Base-by-base conservation (phyloP, 23 red algal genomes). In the Pyropia haitanensis region DNA sequence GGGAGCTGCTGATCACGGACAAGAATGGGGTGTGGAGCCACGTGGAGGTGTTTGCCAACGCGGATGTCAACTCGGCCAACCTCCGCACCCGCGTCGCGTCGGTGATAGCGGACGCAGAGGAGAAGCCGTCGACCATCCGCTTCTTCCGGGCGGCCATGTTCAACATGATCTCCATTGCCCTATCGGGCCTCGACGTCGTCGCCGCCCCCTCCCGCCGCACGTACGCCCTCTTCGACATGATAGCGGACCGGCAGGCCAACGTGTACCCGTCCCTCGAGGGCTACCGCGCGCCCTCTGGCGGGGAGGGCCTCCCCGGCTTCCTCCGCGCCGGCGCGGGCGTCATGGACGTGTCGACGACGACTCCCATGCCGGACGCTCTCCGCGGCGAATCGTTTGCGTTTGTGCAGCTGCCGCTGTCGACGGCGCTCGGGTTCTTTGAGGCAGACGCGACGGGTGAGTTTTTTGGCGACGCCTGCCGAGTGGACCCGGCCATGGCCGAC, bases 81-180 rank as follows among this genome's bases (percentile, higher is more conserved):
- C 63, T 98, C 31, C 56, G 75, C 17, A 67, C 63, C 10, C 64
- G 84, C 14, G 49, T 98, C 28, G 61, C 85, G 60, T 65, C 55
- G 10, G 76, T 91, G 22, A 85, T 98, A 13, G 79, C 61, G 21
- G 51, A 65, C 21, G 60, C 79, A 0, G 17, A 48, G 12, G 20
- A 27, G 22, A 74, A 58, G 63, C 94, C 94, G 18, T 48, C 31
- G 31, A 53, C 68, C 50, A 77, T 98, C 20, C 81, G 80, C 18
- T 98, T 91, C 72, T 98, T 91, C 68, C 85, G 94, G n/a, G 28
- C 78, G n/a, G 71, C 71, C 19, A 98, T 98, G 94, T 71, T 70
- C 46, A 98, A 98, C 78, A 98, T 98, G 94, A 98, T 98, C 68
- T 69, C 62, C 24, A 87, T 98, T 29, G 94, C 94, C 53, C 65